Conservation (phyloP, 1,284 basidiomycete genomes). For the Malassezia arunalokei region DNA sequence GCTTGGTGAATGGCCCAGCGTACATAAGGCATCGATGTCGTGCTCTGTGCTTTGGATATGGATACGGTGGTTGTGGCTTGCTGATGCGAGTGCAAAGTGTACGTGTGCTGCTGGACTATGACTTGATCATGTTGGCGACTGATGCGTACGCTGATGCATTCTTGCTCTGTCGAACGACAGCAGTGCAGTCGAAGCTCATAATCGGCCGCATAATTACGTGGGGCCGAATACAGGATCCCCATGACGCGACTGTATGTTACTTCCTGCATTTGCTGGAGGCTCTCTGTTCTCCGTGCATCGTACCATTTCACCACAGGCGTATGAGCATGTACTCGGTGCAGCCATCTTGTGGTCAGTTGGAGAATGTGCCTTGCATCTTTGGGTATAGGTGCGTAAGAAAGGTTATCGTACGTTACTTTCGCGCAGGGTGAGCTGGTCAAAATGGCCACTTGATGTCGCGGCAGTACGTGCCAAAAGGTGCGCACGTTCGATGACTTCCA, state of each 20-base stretch:
- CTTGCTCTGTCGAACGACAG: neutral
- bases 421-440: neutral
- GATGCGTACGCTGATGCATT: neutral
- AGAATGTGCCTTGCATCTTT: neutral
- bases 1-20: neutral
- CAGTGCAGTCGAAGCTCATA: slow-evolving; percentile 1
- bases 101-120: neutral
- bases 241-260: neutral
- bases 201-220: neutral
- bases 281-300: neutral
- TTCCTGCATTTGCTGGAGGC: neutral
- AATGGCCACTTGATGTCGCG: neutral
- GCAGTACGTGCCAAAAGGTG: neutral
- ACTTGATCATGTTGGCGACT: neutral
- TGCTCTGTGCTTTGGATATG: neutral
- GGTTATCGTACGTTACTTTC: neutral
- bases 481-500: neutral
- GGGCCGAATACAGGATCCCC: slow-evolving; percentile 4
- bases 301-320: slow-evolving; percentile 5
- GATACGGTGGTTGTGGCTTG: neutral
- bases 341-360: slow-evolving; percentile 4
- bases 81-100: neutral
- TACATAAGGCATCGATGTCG: neutral
- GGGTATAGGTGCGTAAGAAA: neutral
- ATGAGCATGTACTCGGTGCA: slow-evolving; percentile 8